Conservation (phyloP, 352 stramenopile species). For the Phytophthora ramorum region DNA sequence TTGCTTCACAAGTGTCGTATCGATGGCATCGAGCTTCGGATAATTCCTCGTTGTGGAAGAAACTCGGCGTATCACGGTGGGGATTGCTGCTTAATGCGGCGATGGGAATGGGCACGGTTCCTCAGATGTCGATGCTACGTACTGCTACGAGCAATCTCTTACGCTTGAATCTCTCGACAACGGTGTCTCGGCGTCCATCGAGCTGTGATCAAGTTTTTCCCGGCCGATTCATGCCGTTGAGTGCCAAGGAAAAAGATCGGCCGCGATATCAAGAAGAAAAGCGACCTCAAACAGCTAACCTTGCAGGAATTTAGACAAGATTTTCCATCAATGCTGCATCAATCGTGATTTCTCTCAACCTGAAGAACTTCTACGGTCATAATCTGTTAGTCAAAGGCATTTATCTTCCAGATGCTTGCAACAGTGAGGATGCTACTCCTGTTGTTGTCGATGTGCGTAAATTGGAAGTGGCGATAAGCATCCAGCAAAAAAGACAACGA, state of each 20-base stretch:
- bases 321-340: background rate
- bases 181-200: conserved; percentile 22
- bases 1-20: conserved; percentile 65
- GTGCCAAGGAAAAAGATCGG: conserved; percentile 19
- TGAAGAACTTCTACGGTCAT: background rate
- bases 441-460: too few species aligned
- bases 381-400: too few species aligned
- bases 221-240: conserved; percentile 10
- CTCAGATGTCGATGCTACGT: conserved; percentile 45
- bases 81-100: conserved; percentile 62
- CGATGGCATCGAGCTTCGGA: conserved; percentile 81
- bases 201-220: conserved; percentile 43
- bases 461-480: too few species aligned
- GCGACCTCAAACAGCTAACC: conserved; percentile 30
- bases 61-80: conserved; percentile 75
- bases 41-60: conserved; percentile 64
- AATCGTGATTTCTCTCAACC: background rate
- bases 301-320: conserved; percentile 17
- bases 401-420: too few species aligned
- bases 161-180: conserved; percentile 28
- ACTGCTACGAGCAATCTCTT: conserved; percentile 24
- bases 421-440: too few species aligned
- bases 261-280: conserved; percentile 13
- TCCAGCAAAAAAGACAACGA: too few species aligned
- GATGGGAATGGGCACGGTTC: conserved; percentile 58